Percentiles rank a stretch among this genome's conserved stretches.
Conservation (phyloP, 345 rosid genomes). For the Cardamine resedifolia region DNA sequence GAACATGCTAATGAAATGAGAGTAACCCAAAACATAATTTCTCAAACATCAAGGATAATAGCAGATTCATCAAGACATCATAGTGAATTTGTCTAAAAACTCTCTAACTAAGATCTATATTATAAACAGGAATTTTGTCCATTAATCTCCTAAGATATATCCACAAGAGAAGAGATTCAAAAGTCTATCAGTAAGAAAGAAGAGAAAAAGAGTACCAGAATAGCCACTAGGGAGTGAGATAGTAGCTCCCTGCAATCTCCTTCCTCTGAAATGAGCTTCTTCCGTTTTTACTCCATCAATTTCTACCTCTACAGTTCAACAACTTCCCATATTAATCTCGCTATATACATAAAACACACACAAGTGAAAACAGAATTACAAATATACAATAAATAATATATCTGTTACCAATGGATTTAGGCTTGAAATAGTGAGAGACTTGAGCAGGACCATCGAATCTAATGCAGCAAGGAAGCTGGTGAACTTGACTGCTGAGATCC, state of each 20-base stretch:
- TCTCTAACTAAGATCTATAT: neutral
- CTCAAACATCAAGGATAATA: neutral
- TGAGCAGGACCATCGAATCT: conserved; percentile 64
- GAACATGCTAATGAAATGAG: neutral
- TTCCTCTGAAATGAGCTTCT: conserved; percentile 89
- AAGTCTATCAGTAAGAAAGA: neutral
- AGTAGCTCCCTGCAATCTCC: conserved; percentile 72
- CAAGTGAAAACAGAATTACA: conserved; percentile 5
- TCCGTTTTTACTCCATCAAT: conserved; percentile 59
- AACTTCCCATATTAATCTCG: neutral
- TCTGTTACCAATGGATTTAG: conserved; percentile 55
- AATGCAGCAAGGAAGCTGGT: conserved; percentile 86
- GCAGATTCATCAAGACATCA: conserved; percentile 6
- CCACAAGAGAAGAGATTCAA: neutral
- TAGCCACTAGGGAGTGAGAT: conserved; percentile 64
- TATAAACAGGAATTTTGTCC: neutral
- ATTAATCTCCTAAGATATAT: neutral
- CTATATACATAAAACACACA: neutral
- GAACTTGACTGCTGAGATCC: conserved; percentile 59
- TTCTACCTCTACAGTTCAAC: conserved; percentile 46
- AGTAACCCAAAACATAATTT: conserved; percentile 1
- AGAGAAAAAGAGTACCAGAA: conserved; percentile 50
- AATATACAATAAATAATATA: neutral
- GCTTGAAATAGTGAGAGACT: conserved; percentile 80
- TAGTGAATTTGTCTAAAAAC: neutral